Evolutionary conservation across 768 basidiomycete species (phyloP), one percentile per base, ranked within the genome.

Genomic region (Galerina marginata): DNA sequence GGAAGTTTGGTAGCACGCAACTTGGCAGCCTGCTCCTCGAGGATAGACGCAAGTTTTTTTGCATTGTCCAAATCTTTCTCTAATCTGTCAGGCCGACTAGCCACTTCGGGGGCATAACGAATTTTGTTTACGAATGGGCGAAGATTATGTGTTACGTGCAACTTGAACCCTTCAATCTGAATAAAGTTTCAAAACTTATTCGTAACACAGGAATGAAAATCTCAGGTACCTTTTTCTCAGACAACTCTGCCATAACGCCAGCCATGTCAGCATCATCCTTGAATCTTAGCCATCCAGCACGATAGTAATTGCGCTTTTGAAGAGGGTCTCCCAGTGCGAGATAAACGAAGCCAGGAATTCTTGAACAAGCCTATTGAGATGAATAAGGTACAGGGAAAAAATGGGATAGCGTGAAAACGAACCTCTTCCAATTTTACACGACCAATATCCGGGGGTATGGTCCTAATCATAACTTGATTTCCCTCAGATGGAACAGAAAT

Each of bases 231-330:
- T 95, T 96, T 71, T 89, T 90, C 66, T 94, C 92, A 54, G 91
- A 84, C 47, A 98, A 67, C 66, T 92, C 88, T 40, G 79, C 68
- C 76, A 96, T 85, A 5, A 92, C 88, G 14, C 76, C 68, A 2
- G 79, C 68, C 86, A 98, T 93, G 66, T 97, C 93, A 9, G 90
- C 86, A 63, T 94, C 93, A 36, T 93, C 92, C 43, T 76, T 78
- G 71, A 96, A 97, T 63, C 87, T 87, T 60, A 97, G 80, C 95
- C 96, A 98, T 11, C 94, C 96, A 1, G 95, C 93, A 36, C 96
- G 92, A 71, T 96, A 95, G 72, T 92, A 98, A 67, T 92, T 92
- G 60, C 94, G 88, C 76, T 96, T 96, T 73, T 94, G 92, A 43
- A 93, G 76, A 9, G 96, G 96, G 65, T 98, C 96, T 26, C 93